Evolutionary conservation across 2,329 filamentous ascomycete species (phyloP), one percentile per base, ranked within the genome.

Genomic region (Laburnicola sp.): DNA sequence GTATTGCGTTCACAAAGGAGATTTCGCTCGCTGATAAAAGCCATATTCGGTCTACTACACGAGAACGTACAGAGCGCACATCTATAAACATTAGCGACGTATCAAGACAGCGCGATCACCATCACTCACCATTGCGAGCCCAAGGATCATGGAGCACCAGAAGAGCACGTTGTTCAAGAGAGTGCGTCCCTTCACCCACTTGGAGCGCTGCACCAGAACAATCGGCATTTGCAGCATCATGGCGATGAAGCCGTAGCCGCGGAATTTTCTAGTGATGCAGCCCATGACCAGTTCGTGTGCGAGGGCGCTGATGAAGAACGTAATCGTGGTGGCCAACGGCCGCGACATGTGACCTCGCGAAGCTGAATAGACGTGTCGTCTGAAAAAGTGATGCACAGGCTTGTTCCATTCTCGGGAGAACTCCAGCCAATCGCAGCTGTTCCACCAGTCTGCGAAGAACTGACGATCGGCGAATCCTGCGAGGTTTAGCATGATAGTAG

Each of bases 141-240:
- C 92, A 43, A 94, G 68, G 59, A 96, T 91, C 89, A 96, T 96
- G 23, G 87, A 91, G 65, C 84, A 86, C 92, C 92, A 96, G 69
- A 96, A 96, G 55, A 89, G 86, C 2, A 82, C 79, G 68, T 97
- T 71, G 54, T 71, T 97, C 51, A 96, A 77, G 27, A 92, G 86
- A 68, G 85, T 85, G 60, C 84, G 83, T 21, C 86, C 86, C 48
- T 86, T 82, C 32, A 97, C 84, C 78, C 85, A 90, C 54, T 80
- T 83, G 3, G 88, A 91, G 56, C 89, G 83, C 77, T 97, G 94
- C 27, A 97, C 77, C 72, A 92, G 84, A n/a, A 97, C 89, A 60
- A 97, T 94, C 0, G 94, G 94, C 61, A 97, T 82, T 78, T 99
- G 94, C 56, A 95, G 76, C 94, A 99, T 97, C 85, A 97, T 94